A percentile compares a stretch with the other conserved stretches of the same genome.
Evolutionary conservation across 768 basidiomycete genomes (phyloP).

Genomic region (Psilocybe cubensis): DNA sequence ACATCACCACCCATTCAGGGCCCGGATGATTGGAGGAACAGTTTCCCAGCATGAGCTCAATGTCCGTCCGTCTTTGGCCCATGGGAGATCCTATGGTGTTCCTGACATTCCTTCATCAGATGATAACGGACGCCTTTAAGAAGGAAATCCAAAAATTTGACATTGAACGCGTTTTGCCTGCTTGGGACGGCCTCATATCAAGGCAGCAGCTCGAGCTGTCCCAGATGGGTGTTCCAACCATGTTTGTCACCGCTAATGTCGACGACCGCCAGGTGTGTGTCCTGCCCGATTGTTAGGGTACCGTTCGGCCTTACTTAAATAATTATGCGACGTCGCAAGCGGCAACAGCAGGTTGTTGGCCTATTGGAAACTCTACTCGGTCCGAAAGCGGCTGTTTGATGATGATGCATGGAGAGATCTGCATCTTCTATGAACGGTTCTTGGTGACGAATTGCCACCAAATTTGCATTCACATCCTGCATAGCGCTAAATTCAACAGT

Average conservation of each 20-base stretch:
- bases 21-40: slow-evolving; percentile 63
- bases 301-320: neutral
- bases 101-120: slow-evolving; percentile 42
- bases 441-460: neutral
- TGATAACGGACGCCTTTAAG: slow-evolving; percentile 64
- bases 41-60: slow-evolving; percentile 74
- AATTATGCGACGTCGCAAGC: slow-evolving; percentile 38
- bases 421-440: neutral
- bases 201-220: slow-evolving; percentile 72
- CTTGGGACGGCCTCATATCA: slow-evolving; percentile 77
- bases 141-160: slow-evolving; percentile 73
- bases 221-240: slow-evolving; percentile 65
- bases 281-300: neutral
- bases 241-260: slow-evolving; percentile 59
- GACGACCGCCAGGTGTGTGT: slow-evolving; percentile 59
- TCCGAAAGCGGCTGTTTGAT: slow-evolving; percentile 11
- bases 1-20: slow-evolving; percentile 43
- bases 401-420: neutral
- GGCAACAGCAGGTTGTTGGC: slow-evolving; percentile 70
- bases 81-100: neutral
- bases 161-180: slow-evolving; percentile 64
- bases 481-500: neutral
- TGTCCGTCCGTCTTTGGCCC: slow-evolving; percentile 47
- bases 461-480: neutral
- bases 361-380: slow-evolving; percentile 62